Conservation (phyloP, 2,329 filamentous ascomycete genomes). For the Coniochaeta hoffmannii region DNA sequence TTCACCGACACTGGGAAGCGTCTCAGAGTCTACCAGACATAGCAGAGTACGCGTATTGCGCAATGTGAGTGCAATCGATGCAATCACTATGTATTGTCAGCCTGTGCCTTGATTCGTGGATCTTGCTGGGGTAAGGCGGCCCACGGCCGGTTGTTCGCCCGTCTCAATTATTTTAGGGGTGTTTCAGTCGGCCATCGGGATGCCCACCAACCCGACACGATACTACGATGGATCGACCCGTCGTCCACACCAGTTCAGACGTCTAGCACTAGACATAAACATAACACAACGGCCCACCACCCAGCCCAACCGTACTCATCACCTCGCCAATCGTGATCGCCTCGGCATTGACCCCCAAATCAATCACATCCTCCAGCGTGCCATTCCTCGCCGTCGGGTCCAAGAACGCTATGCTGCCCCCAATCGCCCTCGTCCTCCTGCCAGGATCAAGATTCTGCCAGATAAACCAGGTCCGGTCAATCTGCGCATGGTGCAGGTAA, state of each 20-base stretch:
- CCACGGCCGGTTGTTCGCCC: too few species aligned
- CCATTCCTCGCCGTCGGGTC: slow-evolving; percentile 15
- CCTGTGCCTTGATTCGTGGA: too few species aligned
- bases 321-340: background rate
- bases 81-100: too few species aligned
- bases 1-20: too few species aligned
- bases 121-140: too few species aligned
- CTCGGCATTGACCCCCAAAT: slow-evolving; percentile 8
- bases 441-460: slow-evolving; percentile 17
- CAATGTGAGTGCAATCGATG: too few species aligned
- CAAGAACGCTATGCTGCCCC: slow-evolving; percentile 15
- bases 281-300: slow-evolving; percentile 9
- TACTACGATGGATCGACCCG: too few species aligned
- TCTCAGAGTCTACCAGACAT: too few species aligned
- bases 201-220: too few species aligned
- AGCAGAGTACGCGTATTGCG: background rate
- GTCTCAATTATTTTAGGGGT: too few species aligned
- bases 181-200: too few species aligned
- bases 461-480: slow-evolving; percentile 19
- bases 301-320: slow-evolving; percentile 12
- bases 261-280: background rate
- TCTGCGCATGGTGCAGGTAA: slow-evolving; percentile 6
- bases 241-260: background rate
- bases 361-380: slow-evolving; percentile 16
- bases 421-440: slow-evolving; percentile 11